Evolutionary conservation across 169 alveolate genomes (phyloP), one percentile per base, ranked within the genome.

Genomic region (Plasmodium gaboni): DNA sequence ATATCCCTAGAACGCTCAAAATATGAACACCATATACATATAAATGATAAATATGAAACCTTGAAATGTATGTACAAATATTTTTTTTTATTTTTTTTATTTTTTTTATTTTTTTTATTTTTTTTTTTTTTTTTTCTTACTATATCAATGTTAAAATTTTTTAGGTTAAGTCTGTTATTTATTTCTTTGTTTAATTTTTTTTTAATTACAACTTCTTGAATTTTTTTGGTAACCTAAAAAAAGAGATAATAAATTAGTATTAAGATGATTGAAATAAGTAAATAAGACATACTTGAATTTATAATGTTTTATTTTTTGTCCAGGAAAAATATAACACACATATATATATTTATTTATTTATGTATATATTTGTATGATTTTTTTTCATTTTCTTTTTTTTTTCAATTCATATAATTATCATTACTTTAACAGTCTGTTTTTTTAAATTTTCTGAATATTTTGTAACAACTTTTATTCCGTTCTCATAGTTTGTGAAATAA

Each of bases 391-490:
- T 28, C 42, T 28, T 28, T 28, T 28, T 28, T 19, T 9, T 9
- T 53, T 53, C 7, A 12, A 53, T 0, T 9, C n/a, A 53, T 53
- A 12, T 22, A 24, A 38, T 10, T 83, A 26, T 48, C 6, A 69
- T 48, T 48, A 95, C 96, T 93, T 95, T 95, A n/a, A 95, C 94
- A 0, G 97, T 93, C 42, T 94, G 96, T n/a, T 95, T 95, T 22
- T 90, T 90, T 60, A 87, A 72, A 15, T 93, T 95, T 59, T 87
- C 92, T 6, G 95, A 61, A 70, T 95, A 95, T 26, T 92, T 93
- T 0, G 95, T 94, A 57, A 95, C 93, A 10, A 95, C 92, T 65
- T 94, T 94, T 86, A 95, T 86, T 42, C 97, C 97, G 26, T 89
- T 78, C 46, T 89, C 92, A 22, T 94, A 94, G 46, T 92, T 88